These are phyloP conservation scores for Theileria sp. DNA, from an alignment of 169 alveolate species.

Conservation along the genomic window DNA sequence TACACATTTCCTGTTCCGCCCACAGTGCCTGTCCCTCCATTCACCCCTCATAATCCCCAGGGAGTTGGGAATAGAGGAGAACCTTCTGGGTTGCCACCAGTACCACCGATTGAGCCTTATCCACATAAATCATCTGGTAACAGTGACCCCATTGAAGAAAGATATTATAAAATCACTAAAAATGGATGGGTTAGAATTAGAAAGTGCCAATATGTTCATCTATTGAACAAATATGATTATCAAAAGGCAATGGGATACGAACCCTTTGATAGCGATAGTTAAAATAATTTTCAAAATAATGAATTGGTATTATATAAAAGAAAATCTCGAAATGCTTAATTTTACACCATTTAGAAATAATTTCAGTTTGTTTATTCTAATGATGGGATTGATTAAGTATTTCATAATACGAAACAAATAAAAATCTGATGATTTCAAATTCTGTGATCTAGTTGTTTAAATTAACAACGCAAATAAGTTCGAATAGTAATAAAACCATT, in stretches of 20 bases:
- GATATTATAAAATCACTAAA: background rate
- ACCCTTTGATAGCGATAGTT: background rate
- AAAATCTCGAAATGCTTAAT: background rate
- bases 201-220: background rate
- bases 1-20: background rate
- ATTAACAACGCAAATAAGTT: background rate
- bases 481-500: background rate
- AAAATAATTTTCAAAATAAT: too few species aligned
- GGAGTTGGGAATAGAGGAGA: background rate
- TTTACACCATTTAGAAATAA: background rate
- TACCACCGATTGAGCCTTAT: background rate
- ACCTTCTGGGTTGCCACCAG: background rate
- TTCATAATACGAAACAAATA: background rate
- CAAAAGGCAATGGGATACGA: background rate
- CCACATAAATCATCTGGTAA: background rate
- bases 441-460: background rate
- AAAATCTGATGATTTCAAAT: background rate
- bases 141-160: background rate
- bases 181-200: background rate
- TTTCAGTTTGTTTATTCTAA: background rate
- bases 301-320: too few species aligned
- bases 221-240: background rate
- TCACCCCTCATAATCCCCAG: background rate
- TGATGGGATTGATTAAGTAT: background rate
- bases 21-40: background rate